These are phyloP conservation scores for Trichoderma sp. DNA, from an alignment of 2,329 filamentous ascomycete genomes.

Conservation along the genomic window DNA sequence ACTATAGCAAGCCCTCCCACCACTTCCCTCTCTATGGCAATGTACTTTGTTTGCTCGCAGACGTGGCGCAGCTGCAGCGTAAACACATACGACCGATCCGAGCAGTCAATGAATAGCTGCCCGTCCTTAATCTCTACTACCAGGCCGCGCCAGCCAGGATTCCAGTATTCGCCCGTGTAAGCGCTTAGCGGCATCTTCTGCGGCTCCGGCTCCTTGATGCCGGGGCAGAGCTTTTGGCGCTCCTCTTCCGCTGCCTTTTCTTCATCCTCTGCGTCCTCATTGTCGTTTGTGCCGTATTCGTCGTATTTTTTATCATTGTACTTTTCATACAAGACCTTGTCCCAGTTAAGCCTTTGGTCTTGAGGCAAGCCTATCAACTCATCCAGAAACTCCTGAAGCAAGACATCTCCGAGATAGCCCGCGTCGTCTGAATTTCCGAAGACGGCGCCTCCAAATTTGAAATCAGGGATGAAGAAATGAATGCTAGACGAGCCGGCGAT, in stretches of 20 bases:
- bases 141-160: conserved; percentile 34
- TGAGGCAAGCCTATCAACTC: conserved; percentile 21
- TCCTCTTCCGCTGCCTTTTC: neutral
- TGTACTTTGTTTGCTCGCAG: conserved; percentile 28
- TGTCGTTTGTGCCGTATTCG: neutral
- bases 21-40: conserved; percentile 21
- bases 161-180: conserved; percentile 32
- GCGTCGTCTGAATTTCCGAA: conserved; percentile 32
- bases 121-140: conserved; percentile 28
- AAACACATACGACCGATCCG: conserved; percentile 35
- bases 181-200: conserved; percentile 22
- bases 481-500: conserved; percentile 32
- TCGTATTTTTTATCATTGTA: neutral
- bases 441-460: conserved; percentile 33
- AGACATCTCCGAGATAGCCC: conserved; percentile 24
- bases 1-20: neutral
- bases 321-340: neutral
- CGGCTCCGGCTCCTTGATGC: neutral
- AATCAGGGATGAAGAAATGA: conserved; percentile 34
- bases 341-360: neutral
- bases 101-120: conserved; percentile 32
- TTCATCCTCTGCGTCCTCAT: neutral
- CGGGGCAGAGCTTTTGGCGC: neutral
- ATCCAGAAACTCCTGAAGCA: conserved; percentile 31
- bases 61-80: conserved; percentile 30